Conservation (phyloP, 495 filamentous ascomycete genomes). For the Talaromyces thailandensis region DNA sequence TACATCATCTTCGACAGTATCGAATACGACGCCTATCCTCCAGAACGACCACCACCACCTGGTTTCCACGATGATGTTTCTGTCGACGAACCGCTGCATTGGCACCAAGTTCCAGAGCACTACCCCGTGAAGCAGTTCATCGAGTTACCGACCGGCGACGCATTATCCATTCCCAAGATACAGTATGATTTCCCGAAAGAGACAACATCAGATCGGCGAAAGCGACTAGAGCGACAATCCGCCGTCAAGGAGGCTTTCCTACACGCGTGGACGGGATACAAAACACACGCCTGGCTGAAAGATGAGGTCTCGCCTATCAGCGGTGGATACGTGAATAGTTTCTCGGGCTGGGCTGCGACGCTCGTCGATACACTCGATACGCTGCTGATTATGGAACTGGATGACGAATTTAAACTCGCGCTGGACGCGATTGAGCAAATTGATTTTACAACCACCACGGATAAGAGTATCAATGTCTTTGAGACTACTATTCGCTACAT, state of each 20-base stretch:
- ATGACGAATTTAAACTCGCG: slow-evolving; percentile 50
- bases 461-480: slow-evolving; percentile 62
- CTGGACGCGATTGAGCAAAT: slow-evolving; percentile 43
- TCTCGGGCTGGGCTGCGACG: slow-evolving; percentile 55
- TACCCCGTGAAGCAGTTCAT: slow-evolving; percentile 41
- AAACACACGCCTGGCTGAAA: slow-evolving; percentile 63
- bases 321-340: slow-evolving; percentile 39
- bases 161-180: slow-evolving; percentile 36
- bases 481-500: slow-evolving; percentile 86
- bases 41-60: slow-evolving; percentile 3
- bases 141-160: slow-evolving; percentile 33
- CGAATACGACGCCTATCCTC: neutral
- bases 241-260: slow-evolving; percentile 62
- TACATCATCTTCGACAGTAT: slow-evolving; percentile 23
- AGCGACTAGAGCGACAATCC: slow-evolving; percentile 24
- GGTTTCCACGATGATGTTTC: slow-evolving; percentile 10
- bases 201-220: slow-evolving; percentile 19
- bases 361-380: slow-evolving; percentile 55
- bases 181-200: slow-evolving; percentile 45
- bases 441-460: slow-evolving; percentile 42
- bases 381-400: slow-evolving; percentile 54
- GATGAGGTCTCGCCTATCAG: slow-evolving; percentile 69
- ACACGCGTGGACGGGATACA: slow-evolving; percentile 70
- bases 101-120: slow-evolving; percentile 33
- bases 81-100: slow-evolving; percentile 15